Evolutionary conservation across 2,329 filamentous ascomycete species (phyloP).

Genomic region (Fusarium longipes): DNA sequence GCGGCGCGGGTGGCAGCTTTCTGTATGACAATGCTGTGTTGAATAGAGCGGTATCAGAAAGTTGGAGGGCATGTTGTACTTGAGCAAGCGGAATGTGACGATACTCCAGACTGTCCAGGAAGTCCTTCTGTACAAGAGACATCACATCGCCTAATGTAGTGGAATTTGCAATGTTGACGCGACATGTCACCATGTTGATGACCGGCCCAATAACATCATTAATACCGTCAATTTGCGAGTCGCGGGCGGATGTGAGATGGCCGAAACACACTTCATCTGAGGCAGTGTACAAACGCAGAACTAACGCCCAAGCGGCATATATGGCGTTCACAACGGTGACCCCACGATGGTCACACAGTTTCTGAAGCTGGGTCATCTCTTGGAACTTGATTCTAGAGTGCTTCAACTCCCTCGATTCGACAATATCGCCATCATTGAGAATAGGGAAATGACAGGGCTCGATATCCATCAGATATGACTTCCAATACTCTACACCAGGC

Average conservation of each 20-base stretch:
- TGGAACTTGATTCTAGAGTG: conserved; percentile 36
- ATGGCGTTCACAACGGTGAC: conserved; percentile 37
- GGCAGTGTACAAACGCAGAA: conserved; percentile 53
- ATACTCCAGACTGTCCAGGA: conserved; percentile 29
- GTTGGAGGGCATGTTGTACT: conserved; percentile 39
- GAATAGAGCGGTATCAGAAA: conserved; percentile 38
- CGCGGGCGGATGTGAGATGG: conserved; percentile 64
- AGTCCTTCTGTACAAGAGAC: conserved; percentile 23
- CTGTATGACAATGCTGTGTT: conserved; percentile 43
- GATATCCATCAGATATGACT: conserved; percentile 19
- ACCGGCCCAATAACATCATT: conserved; percentile 62
- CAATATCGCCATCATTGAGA: conserved; percentile 24
- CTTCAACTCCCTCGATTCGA: conserved; percentile 25
- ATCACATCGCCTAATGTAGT: conserved; percentile 6
- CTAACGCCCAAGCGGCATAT: conserved; percentile 40
- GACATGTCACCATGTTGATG: conserved; percentile 67
- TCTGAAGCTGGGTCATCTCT: conserved; percentile 16
- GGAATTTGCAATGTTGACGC: conserved; percentile 50
- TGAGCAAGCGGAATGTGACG: conserved; percentile 28
- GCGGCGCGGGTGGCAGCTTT: conserved; percentile 23
- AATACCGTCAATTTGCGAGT: conserved; percentile 60
- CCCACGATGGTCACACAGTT: conserved; percentile 18
- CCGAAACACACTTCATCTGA: conserved; percentile 63
- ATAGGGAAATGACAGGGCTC: conserved; percentile 38
- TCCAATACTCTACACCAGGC: conserved; percentile 30